A percentile compares a stretch with the other conserved stretches of the same genome.
Evolutionary conservation across 179 eudicot genomes (phyloP).

Genomic region (Sideroxylon spinosum): DNA sequence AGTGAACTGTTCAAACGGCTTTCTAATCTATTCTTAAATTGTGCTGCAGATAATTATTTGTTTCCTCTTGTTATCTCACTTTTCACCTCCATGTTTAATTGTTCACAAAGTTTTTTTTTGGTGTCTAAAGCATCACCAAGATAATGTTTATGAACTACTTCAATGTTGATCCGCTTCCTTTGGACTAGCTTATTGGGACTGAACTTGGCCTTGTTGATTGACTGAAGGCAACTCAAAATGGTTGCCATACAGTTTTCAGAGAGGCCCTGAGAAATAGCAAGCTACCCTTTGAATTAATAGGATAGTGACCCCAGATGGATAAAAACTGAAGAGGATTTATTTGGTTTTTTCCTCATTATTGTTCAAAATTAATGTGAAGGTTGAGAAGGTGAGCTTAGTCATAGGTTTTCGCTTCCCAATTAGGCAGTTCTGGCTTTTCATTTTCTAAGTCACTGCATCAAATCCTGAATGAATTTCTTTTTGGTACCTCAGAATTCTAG

Average conservation of each 20-base stretch:
- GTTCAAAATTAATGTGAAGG: not conserved
- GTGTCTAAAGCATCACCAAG: not conserved
- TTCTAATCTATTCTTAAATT: not conserved
- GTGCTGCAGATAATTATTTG: not conserved
- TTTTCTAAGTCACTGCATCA: not conserved
- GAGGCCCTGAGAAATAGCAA: not conserved
- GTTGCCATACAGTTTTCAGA: not conserved
- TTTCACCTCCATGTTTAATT: not conserved
- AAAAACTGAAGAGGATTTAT: not conserved
- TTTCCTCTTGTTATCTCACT: not conserved
- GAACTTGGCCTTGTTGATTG: not conserved
- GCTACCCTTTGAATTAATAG: not conserved
- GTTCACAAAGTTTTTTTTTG: not conserved
- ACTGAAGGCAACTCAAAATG: not conserved
- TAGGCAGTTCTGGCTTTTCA: not conserved
- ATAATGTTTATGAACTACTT: not conserved
- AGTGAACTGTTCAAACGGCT: conserved; percentile 24
- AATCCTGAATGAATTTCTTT: not conserved
- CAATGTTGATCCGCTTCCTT: no score
- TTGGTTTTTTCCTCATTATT: not conserved
- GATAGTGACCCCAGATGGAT: not conserved
- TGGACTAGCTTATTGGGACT: no score
- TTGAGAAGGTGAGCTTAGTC: not conserved
- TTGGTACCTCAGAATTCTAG: not conserved
- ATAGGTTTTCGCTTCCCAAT: not conserved